A percentile compares a stretch with the other conserved stretches of the same genome.
Conservation (phyloP, 1,284 basidiomycete genomes). For the Mixia osmundae region DNA sequence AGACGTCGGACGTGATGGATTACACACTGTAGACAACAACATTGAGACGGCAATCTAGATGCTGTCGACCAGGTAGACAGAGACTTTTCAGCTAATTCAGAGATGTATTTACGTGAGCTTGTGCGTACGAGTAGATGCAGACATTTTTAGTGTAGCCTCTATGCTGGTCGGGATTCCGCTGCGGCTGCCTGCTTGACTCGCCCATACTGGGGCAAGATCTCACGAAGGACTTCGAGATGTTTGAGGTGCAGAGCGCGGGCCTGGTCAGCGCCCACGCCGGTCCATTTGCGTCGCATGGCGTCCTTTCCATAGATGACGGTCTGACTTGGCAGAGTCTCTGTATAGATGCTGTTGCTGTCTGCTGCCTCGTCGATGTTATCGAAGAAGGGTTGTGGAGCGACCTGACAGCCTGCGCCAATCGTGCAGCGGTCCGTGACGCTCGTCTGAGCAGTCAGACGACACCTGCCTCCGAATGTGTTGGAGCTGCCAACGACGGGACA, state of each 20-base stretch:
- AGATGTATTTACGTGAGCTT: no score
- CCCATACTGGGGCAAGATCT: no score
- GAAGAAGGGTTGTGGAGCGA: constrained; percentile 9
- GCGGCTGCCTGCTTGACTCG: no score
- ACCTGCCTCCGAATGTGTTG: constrained; percentile 62
- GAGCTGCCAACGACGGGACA: constrained; percentile 52
- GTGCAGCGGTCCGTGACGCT: constrained; percentile 53
- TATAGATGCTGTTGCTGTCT: background rate
- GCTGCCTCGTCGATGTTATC: constrained; percentile 6
- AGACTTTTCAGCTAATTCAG: no score
- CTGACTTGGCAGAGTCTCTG: constrained; percentile 47
- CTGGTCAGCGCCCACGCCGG: constrained; percentile 57
- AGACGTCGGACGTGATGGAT: no score
- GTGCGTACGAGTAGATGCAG: no score
- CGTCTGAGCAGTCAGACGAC: constrained; percentile 53
- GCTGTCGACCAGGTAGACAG: no score
- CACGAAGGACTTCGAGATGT: constrained; percentile 68
- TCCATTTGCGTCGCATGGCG: constrained; percentile 52
- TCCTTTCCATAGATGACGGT: constrained; percentile 60
- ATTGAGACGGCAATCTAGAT: no score
- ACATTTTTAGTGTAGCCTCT: no score
- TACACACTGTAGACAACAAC: no score
- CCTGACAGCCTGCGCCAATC: constrained; percentile 43
- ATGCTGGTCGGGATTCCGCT: no score
- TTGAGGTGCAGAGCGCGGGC: constrained; percentile 61